A percentile compares a stretch with the other conserved stretches of the same genome.
Conservation (phyloP, 2,329 filamentous ascomycete genomes). For the Ophiostoma sp. region DNA sequence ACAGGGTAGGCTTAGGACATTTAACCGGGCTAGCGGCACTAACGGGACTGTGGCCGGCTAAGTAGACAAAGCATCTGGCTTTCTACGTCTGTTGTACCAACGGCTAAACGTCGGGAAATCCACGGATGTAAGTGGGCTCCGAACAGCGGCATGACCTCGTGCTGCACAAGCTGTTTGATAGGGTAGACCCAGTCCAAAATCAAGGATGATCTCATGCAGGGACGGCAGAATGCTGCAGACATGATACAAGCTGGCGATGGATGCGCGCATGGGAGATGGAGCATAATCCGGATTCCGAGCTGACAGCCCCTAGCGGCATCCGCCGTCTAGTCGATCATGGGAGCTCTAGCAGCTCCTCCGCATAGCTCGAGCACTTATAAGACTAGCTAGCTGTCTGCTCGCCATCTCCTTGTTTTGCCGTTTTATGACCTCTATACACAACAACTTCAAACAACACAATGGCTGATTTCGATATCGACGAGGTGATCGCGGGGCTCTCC, state of each 20-base stretch:
- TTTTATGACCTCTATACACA: background rate
- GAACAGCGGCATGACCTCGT: background rate
- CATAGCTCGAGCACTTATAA: background rate
- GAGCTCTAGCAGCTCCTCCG: background rate
- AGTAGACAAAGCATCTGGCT: background rate
- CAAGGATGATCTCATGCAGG: background rate
- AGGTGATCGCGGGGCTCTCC: slow-evolving; percentile 21
- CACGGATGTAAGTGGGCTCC: slow-evolving; percentile 3
- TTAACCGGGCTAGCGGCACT: background rate
- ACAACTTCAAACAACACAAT: background rate
- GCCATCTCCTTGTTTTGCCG: background rate
- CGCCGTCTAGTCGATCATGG: background rate
- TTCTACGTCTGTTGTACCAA: background rate
- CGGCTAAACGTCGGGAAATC: slow-evolving; percentile 13
- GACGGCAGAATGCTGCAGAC: background rate
- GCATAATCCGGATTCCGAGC: background rate
- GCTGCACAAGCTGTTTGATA: background rate
- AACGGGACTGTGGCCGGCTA: background rate
- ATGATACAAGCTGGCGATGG: background rate
- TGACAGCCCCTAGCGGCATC: background rate
- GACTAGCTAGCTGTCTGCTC: background rate
- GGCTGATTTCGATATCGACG: slow-evolving; percentile 19
- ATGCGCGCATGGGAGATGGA: background rate
- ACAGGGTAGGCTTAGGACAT: background rate
- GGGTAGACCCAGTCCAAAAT: background rate